A percentile compares a stretch with the other conserved stretches of the same genome.
phyloP scores from a whole-genome alignment of 768 basidiomycete genomes.

The Russula sp. region DNA sequence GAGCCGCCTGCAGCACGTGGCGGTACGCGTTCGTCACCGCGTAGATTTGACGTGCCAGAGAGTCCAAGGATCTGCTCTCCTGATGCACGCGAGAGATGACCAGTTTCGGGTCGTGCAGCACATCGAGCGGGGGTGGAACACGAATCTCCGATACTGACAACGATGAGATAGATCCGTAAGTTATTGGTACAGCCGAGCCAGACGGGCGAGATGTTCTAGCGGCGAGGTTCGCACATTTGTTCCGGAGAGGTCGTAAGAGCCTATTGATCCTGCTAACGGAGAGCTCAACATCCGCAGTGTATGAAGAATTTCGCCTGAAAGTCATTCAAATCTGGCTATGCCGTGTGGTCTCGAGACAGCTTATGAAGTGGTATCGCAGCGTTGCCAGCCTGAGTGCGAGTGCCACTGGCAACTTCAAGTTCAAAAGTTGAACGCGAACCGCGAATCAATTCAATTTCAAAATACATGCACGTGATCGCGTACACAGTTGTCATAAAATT shows the following conservation, averaged over 20 bases:
- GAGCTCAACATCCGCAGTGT: slow-evolving; percentile 22
- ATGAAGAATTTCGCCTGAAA: neutral
- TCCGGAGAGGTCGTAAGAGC: slow-evolving; percentile 41
- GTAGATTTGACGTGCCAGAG: slow-evolving; percentile 42
- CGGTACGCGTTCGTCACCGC: slow-evolving; percentile 50
- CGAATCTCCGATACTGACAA: neutral
- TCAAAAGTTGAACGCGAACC: neutral
- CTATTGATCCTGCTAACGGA: slow-evolving; percentile 38
- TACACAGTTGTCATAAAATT: neutral
- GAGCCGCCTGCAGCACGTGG: slow-evolving; percentile 39
- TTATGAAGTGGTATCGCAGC: neutral
- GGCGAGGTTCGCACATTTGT: slow-evolving; percentile 37
- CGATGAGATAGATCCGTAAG: slow-evolving; percentile 15
- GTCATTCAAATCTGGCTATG: neutral
- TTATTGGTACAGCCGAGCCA: slow-evolving; percentile 18
- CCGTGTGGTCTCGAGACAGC: neutral
- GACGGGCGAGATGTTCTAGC: slow-evolving; percentile 23
- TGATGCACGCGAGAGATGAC: slow-evolving; percentile 30
- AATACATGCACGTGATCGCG: neutral
- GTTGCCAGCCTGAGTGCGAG: neutral
- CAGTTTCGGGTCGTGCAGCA: slow-evolving; percentile 34
- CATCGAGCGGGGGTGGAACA: slow-evolving; percentile 29
- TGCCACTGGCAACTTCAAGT: neutral
- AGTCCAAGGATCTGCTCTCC: slow-evolving; percentile 30
- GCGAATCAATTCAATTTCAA: too few species aligned